Evolutionary conservation across 306 rosid genomes (phyloP), one percentile per base, ranked within the genome.

Genomic region (Rubus idaeus): DNA sequence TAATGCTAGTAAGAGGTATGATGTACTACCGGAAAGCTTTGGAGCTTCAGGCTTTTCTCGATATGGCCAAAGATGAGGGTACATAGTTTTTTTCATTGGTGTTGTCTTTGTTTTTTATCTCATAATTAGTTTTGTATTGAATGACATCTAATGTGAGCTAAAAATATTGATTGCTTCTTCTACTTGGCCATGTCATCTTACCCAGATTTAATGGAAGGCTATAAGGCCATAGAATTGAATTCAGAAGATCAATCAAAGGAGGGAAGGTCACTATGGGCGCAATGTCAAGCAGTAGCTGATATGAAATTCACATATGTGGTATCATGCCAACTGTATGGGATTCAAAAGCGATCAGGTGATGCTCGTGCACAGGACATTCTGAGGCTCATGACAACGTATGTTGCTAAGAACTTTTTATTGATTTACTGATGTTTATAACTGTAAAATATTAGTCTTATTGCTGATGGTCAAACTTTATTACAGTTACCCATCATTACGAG

Each of bases 21-120:
- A 95, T 92, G 98, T 95, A 95, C 88, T 95, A 84, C 72, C 90
- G 97, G 73, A 89, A 84, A 88, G 98, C 98, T 72, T 90, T 95
- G 88, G 98, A 92, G 89, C 98, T 95, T 75, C 97, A 95, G 80
- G 90, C 97, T 86, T 92, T 95, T 78, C 98, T 95, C 55, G 98
- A 95, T 81, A 95, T 93, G 93, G 98, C 98, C 63, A 79, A 88
- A 88, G 91, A 92, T 85, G 92, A 89, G 64, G 98, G 98, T 95
- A 81, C 68, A 8, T 26, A 10, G 37, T 82, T 18, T 47, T 60
- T 78, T 40, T 37, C 69, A 63, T 78, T 52, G 73, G 70, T 44
- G 68, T 63, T 51, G 40, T 44, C 66, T 49, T 40, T 6, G 39
- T n/a, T 37, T 37, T 73, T 5, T 23, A 20, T 30, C 58, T 65